Base-by-base conservation (phyloP, 1,139 yeast genomes). In the Suhomyces kunorum region DNA sequence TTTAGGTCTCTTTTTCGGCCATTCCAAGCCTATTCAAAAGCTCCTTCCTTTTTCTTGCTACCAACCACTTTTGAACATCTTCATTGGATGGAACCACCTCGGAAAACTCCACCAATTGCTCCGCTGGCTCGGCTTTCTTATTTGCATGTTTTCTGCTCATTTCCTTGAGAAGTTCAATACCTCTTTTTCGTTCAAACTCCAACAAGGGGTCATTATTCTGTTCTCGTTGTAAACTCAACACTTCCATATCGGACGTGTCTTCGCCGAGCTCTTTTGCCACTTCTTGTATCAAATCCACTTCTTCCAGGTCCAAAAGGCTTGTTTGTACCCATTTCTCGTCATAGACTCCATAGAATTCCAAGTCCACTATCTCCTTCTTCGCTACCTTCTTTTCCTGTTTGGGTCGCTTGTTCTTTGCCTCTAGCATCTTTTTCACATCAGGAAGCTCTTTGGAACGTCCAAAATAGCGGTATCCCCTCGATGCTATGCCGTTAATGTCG, bases 391-490 rank as follows among this genome's bases (percentile, higher is more conserved):
- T 53, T 36, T 50, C 51, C 17, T 17, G 17, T 14, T n/a, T 33
- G 20, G 18, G 24, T 30, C 43, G 49, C 44, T 64, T 48, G 37
- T 36, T 33, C 30, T 38, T 45, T 7, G 43, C 32, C 43, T 72
- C 66, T 22, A 83, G 51, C 25, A 80, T 49, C 45, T 76, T 75
- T 45, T 78, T 74, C 4, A 84, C 90, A 49, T 87, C 96, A 0
- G 90, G 87, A 11, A 89, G 63, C 34, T 87, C 94, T 39, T 79
- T 73, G 0, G 96, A 96, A 35, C 96, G 63, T 0, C 97, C 97
- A 63, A 80, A 89, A 59, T 87, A 89, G 47, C 86, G 64, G 52
- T 80, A 81, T 1, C 89, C 87, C 36, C 78, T 66, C 2, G 40
- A 36, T 13, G 34, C 14, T 12, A 68, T 56, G 12, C 43, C 45